These are phyloP conservation scores for Cantharellus anzutake DNA, from an alignment of 768 basidiomycete genomes.

Conservation along the genomic window DNA sequence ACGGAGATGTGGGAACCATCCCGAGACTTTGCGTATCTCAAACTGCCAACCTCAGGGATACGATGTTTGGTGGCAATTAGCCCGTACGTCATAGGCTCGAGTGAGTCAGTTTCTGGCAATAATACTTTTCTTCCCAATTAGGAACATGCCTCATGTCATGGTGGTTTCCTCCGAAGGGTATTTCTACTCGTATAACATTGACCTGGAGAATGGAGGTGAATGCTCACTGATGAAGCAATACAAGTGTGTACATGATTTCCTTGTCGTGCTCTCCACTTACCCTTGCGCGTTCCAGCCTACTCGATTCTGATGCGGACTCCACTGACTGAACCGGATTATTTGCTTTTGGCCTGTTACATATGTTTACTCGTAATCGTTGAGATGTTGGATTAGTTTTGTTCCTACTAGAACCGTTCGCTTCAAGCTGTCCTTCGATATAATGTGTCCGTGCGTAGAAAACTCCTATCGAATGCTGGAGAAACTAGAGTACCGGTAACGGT, in stretches of 20 bases:
- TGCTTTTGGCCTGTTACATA: neutral
- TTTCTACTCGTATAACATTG: constrained; percentile 90
- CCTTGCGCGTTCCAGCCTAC: constrained; percentile 2
- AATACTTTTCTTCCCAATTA: constrained; percentile 15
- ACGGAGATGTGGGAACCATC: constrained; percentile 97
- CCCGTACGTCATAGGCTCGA: constrained; percentile 33
- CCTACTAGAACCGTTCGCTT: no score
- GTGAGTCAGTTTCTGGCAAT: neutral
- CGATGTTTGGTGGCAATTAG: constrained; percentile 79
- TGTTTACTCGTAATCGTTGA: neutral
- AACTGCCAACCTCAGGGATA: constrained; percentile 58
- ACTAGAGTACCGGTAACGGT: no score
- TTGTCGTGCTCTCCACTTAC: neutral
- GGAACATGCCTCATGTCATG: constrained; percentile 92
- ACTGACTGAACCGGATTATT: neutral
- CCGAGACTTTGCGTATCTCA: constrained; percentile 81
- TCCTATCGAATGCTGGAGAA: no score
- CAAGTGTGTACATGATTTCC: constrained; percentile 19
- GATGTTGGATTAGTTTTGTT: neutral
- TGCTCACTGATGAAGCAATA: constrained; percentile 92
- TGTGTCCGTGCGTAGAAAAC: no score
- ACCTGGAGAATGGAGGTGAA: constrained; percentile 90
- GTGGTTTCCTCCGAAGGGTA: constrained; percentile 90
- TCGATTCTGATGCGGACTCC: constrained; percentile 9
- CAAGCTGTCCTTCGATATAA: no score